Percentiles rank a stretch among this genome's conserved stretches.
Evolutionary conservation across 2,329 filamentous ascomycete genomes (phyloP).

Genomic region (Torrubiellomyces zombiae): DNA sequence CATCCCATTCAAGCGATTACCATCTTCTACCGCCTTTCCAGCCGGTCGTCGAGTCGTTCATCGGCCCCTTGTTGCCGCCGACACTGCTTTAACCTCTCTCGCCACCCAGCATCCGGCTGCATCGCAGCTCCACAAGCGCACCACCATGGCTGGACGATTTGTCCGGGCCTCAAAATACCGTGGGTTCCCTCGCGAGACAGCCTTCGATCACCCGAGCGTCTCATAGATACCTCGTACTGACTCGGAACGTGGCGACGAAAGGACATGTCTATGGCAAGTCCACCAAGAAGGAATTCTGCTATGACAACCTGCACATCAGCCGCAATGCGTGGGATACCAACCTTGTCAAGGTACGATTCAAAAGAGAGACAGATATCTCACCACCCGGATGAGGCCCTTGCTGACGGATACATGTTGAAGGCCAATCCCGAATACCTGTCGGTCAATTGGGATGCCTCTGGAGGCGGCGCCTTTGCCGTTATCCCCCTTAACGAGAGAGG

Average conservation of each 20-base stretch:
- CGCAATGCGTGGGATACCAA: slow-evolving; percentile 99
- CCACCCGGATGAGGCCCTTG: slow-evolving; percentile 1
- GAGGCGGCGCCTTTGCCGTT: slow-evolving; percentile 91
- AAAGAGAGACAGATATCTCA: not conserved
- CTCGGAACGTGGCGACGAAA: slow-evolving; percentile 19
- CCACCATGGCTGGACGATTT: slow-evolving; percentile 44
- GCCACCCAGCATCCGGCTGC: too few species aligned
- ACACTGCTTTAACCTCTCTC: too few species aligned
- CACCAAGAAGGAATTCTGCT: slow-evolving; percentile 93
- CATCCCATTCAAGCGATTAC: too few species aligned
- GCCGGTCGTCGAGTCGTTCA: too few species aligned
- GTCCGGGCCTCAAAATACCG: slow-evolving; percentile 54
- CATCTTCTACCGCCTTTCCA: too few species aligned
- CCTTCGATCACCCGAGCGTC: too few species aligned
- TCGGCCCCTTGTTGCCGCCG: slow-evolving; percentile 7
- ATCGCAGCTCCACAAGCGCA: slow-evolving; percentile 5
- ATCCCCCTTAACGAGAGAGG: slow-evolving; percentile 81
- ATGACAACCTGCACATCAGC: slow-evolving; percentile 93
- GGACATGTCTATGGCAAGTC: slow-evolving; percentile 97
- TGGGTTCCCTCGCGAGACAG: slow-evolving; percentile 26
- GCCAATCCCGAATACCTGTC: slow-evolving; percentile 91
- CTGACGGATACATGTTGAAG: slow-evolving; percentile 25
- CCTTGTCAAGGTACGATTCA: slow-evolving; percentile 64
- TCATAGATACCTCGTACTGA: not conserved
- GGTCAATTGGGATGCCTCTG: slow-evolving; percentile 96